These are phyloP conservation scores for Diaporthe batatas DNA, from an alignment of 2,329 filamentous ascomycete species.

Conservation along the genomic window DNA sequence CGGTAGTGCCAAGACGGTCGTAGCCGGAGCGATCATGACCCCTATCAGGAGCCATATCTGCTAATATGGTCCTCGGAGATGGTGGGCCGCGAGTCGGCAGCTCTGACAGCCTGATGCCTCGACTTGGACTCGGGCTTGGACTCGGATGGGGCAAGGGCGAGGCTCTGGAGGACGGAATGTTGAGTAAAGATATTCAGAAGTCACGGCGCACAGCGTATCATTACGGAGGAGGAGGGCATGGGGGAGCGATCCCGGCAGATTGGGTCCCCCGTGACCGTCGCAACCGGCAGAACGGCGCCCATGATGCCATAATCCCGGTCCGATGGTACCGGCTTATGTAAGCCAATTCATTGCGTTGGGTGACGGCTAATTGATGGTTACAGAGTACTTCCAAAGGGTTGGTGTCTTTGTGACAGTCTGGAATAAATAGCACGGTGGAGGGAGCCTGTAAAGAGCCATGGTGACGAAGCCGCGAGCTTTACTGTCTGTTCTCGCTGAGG, in stretches of 20 bases:
- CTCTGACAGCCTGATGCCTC: constrained; percentile 5
- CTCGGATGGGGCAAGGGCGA: neutral
- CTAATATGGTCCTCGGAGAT: neutral
- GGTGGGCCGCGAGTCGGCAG: neutral
- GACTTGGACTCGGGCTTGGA: neutral
- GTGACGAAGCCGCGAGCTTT: too few species aligned
- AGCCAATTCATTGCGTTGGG: neutral
- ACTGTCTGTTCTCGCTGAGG: neutral
- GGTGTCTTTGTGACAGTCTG: neutral
- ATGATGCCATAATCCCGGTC: constrained; percentile 36
- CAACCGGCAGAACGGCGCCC: constrained; percentile 13
- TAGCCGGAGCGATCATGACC: constrained; percentile 17
- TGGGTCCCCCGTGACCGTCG: constrained; percentile 23
- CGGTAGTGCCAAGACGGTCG: constrained; percentile 1
- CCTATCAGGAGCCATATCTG: constrained; percentile 40
- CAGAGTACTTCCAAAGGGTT: too few species aligned
- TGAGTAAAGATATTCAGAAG: neutral
- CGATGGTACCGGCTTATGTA: constrained; percentile 20
- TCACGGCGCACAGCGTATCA: constrained; percentile 4
- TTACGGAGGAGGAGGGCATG: neutral
- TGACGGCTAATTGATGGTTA: too few species aligned
- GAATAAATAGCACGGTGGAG: neutral
- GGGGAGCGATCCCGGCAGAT: constrained; percentile 24
- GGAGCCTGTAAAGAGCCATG: too few species aligned
- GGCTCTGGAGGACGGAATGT: neutral